A percentile compares a stretch with the other conserved stretches of the same genome.
Conservation (phyloP, 805 yeast genomes). For the Lipomyces mesembrius region DNA sequence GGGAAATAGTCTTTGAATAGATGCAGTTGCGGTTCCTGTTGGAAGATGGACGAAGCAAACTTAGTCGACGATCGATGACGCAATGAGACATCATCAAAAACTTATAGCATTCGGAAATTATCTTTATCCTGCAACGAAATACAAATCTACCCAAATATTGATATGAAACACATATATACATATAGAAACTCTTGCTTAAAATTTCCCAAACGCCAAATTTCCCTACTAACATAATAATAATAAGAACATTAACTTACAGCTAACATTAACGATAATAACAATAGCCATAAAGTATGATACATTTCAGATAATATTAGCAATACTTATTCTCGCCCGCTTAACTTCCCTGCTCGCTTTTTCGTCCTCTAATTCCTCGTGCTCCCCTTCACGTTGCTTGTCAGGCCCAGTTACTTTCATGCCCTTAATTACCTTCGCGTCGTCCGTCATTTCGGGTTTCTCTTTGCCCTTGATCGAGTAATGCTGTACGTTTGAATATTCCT, state of each 20-base stretch:
- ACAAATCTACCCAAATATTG: not conserved
- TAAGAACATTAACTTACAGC: not conserved
- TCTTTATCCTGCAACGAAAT: not conserved
- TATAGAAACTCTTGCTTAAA: not conserved
- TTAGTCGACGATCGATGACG: no score
- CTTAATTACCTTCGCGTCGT: not conserved
- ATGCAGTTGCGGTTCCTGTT: no score
- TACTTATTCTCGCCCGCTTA: slow-evolving; percentile 30
- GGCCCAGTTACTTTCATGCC: slow-evolving; percentile 6
- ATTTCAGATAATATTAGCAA: slow-evolving; percentile 29
- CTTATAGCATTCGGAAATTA: not conserved
- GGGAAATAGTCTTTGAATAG: no score
- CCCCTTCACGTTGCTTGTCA: not conserved
- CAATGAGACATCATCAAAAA: no score
- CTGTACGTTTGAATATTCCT: not conserved
- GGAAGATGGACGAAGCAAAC: no score
- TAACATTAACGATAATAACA: no score
- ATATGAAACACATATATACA: not conserved
- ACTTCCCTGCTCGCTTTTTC: slow-evolving; percentile 14
- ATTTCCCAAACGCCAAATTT: not conserved
- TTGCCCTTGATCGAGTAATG: not conserved
- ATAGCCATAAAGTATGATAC: not conserved
- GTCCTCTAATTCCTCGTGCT: slow-evolving; percentile 9
- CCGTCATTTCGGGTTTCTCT: not conserved
- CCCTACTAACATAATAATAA: not conserved